Evolutionary conservation across 352 stramenopile species (phyloP), one percentile per base, ranked within the genome.

Genomic region (Globisporangium cylindrosporum): DNA sequence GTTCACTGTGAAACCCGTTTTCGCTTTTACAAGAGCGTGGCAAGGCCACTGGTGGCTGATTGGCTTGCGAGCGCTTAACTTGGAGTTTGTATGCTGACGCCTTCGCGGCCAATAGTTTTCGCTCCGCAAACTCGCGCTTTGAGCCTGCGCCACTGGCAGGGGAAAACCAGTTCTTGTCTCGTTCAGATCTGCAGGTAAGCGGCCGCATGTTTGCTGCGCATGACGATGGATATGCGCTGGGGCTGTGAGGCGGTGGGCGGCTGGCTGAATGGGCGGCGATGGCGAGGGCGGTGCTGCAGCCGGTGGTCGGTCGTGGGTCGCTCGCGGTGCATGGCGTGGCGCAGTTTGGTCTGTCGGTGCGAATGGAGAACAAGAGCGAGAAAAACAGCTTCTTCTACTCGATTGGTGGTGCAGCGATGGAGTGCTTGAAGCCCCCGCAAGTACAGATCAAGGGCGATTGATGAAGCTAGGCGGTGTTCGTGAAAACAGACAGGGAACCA

Each of bases 51-150:
- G 15, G 41, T 48, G 41, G 12, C 41, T 85, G 79, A 85, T 78
- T 79, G 70, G 70, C 64, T 80, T 66, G 62, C 49, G 54, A 25
- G 18, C 6, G 2, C 0, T 53, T 79, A 57, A 84, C 79, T 91
- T 84, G 75, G 6, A 27, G 12, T 87, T 89, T 89, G 82, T 91
- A 91, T 91, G 62, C 62, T 84, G 77, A 73, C 68, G 80, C 80
- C 80, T 84, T 79, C 84, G 66, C 80, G 82, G 82, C 84, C 84
- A 92, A 92, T 92, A 92, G 79, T 92, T 92, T 89, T 73, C 60
- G 63, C 67, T 69, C 53, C 38, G 38, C 38, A 46, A 46, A 20
- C 12, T 63, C 73, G 67, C 59, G 67, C 41, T 14, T 53, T 72
- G 54, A 54, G 68, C 46, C 62, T 54, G 71, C 66, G 68, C 49